Base-by-base conservation (phyloP, 2,329 filamentous ascomycete genomes). In the Neofusicoccum parvum region DNA sequence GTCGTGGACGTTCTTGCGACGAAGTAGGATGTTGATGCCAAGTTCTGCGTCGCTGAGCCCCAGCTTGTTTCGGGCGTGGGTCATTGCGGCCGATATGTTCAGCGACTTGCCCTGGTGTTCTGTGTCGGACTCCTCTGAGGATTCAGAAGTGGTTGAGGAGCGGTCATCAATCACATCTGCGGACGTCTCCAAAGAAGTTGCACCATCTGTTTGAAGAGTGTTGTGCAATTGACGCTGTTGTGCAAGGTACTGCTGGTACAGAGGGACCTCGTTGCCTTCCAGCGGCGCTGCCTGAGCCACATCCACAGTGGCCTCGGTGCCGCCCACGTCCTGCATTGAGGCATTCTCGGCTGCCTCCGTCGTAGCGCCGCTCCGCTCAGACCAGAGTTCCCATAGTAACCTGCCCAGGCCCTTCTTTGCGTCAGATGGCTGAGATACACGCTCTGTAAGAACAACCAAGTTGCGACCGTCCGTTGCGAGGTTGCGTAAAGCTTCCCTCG, bases 191-290 rank as follows among this genome's bases (percentile, higher is more conserved):
- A 94, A 80, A 1, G 86, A 84, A 6, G 88, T 86, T 56, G 88
- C 86, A 10, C 88, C 89, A 64, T 89, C 87, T 5, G 85, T 84
- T 72, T 94, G 90, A 20, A 92, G 82, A 0, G 92, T 94, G 50
- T 91, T 91, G 72, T 97, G 91, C 7, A 97, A 83, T 73, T 97
- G 93, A 36, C 92, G 86, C 76, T 96, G 92, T 3, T 92, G 93
- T 0, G 93, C 92, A 10, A 97, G 85, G 84, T 93, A 97, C 74
- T 97, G 93, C 72, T 98, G 93, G 74, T 99, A 98, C 1, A 93
- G 80, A 14, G 85, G 80, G 12, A 95, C 83, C 71, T 98, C 94
- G 46, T 90, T 88, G 1, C 90, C 88, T 73, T 91, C 88, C 0
- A 97, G 80, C 1, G 89, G 84, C 56, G 88, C 83, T 59, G 88